Percentiles rank a stretch among this genome's conserved stretches.
Conservation (phyloP, 2,329 filamentous ascomycete species). For the Pyrenophora seminiperda region DNA sequence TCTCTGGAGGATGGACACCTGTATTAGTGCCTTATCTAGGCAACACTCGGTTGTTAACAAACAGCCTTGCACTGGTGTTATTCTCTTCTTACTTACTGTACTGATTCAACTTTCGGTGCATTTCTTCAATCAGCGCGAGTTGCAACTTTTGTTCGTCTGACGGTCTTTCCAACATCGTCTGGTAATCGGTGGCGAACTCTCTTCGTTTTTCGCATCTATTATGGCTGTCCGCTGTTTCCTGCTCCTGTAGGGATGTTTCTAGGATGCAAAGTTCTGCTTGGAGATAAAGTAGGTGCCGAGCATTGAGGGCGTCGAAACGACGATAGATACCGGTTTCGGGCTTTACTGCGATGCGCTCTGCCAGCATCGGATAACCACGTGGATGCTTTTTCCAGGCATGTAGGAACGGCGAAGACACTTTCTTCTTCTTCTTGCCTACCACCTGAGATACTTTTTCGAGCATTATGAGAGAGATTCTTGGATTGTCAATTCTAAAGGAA, state of each 20-base stretch:
- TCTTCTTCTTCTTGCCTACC: background rate
- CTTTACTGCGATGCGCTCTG: constrained; percentile 11
- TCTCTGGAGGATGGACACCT: constrained; percentile 4
- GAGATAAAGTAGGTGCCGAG: constrained; percentile 17
- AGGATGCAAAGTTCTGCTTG: constrained; percentile 16
- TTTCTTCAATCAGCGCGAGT: background rate
- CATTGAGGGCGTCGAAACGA: constrained; percentile 20
- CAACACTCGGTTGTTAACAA: no score
- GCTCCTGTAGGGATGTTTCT: background rate
- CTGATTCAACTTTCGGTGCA: constrained; percentile 1
- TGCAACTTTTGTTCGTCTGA: background rate
- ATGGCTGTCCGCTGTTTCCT: background rate
- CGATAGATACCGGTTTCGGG: constrained; percentile 23
- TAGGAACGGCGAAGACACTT: background rate
- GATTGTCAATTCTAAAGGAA: background rate
- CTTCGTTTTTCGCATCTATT: background rate
- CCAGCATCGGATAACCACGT: constrained; percentile 19
- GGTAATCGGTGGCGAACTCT: background rate
- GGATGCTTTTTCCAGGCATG: background rate
- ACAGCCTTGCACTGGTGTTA: no score
- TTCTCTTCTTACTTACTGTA: constrained; percentile 3
- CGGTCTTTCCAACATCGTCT: background rate
- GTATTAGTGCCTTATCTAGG: constrained; percentile 1
- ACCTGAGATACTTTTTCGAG: background rate
- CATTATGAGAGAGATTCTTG: background rate